Conservation (phyloP, 768 basidiomycete species). For the Collybia sordida region DNA sequence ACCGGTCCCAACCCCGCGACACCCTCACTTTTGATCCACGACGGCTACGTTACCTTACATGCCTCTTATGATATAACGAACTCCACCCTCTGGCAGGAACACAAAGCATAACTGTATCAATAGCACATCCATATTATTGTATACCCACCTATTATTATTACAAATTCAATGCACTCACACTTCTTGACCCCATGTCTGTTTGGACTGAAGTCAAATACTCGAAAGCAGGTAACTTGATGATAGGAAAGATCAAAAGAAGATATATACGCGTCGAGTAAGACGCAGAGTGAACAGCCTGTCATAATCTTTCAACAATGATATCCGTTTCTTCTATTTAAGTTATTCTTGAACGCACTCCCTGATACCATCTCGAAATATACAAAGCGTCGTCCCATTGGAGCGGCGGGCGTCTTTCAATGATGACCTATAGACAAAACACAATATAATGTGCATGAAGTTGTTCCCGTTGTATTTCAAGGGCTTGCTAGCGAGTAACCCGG, state of each 20-base stretch:
- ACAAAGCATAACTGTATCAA: constrained; percentile 11
- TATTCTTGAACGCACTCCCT: constrained; percentile 45
- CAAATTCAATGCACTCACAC: no score
- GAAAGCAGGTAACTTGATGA: not conserved
- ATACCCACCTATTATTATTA: no score
- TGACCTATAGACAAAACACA: constrained; percentile 94
- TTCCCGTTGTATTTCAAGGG: constrained; percentile 83
- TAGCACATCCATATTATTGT: constrained; percentile 3
- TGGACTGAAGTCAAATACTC: no score
- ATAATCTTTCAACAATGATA: no score
- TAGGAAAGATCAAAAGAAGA: no score
- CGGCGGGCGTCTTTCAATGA: constrained; percentile 68
- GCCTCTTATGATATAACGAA: not conserved
- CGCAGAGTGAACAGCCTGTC: no score
- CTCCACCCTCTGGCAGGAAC: constrained; percentile 3
- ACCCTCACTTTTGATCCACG: not conserved
- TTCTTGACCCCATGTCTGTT: no score
- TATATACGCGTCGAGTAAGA: no score
- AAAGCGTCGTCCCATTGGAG: constrained; percentile 78
- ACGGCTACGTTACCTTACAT: not conserved
- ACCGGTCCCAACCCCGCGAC: not conserved
- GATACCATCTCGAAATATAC: constrained; percentile 81
- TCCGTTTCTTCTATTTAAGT: no score
- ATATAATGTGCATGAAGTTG: constrained; percentile 86
- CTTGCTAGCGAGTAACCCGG: constrained; percentile 73